Percentiles rank a stretch among this genome's conserved stretches.
phyloP scores from a whole-genome alignment of 768 basidiomycete species.

The Macrolepiota albuminosa region DNA sequence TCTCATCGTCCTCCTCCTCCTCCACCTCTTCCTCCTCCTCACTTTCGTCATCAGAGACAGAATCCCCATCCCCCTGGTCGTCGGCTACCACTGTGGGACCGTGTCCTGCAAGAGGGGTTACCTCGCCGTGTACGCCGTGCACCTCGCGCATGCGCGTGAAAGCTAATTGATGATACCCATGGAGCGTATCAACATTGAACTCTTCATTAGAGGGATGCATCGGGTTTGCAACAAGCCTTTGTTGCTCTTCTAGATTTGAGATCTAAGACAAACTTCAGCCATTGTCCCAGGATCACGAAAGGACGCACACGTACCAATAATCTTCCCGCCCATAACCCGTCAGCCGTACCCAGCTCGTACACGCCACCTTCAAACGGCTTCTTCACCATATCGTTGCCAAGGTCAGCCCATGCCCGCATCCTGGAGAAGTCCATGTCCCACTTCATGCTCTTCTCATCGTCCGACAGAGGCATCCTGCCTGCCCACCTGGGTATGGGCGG shows the following conservation, averaged over 20 bases:
- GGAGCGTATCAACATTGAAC: conserved; percentile 18
- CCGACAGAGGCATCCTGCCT: conserved; percentile 10
- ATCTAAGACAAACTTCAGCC: conserved; percentile 16
- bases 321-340: conserved; percentile 53
- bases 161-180: not conserved
- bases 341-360: conserved; percentile 43
- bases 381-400: conserved; percentile 2
- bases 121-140: conserved; percentile 25
- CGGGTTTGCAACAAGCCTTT: conserved; percentile 10
- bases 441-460: conserved; percentile 23
- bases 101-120: not conserved
- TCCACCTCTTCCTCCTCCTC: conserved; percentile 14
- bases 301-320: conserved; percentile 39
- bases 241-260: conserved; percentile 14
- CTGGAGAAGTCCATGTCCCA: conserved; percentile 55
- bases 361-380: conserved; percentile 12
- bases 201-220: conserved; percentile 16
- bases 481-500: conserved; percentile 5
- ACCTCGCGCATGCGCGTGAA: conserved; percentile 59
- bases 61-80: not conserved
- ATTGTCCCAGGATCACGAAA: not conserved
- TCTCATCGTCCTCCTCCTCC: too few relatives aligned
- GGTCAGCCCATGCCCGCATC: conserved; percentile 33
- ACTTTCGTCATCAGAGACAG: conserved; percentile 12
- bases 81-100: not conserved